A percentile compares a stretch with the other conserved stretches of the same genome.
phyloP scores from a whole-genome alignment of 257 asterid species.

The Penstemon eatonii region DNA sequence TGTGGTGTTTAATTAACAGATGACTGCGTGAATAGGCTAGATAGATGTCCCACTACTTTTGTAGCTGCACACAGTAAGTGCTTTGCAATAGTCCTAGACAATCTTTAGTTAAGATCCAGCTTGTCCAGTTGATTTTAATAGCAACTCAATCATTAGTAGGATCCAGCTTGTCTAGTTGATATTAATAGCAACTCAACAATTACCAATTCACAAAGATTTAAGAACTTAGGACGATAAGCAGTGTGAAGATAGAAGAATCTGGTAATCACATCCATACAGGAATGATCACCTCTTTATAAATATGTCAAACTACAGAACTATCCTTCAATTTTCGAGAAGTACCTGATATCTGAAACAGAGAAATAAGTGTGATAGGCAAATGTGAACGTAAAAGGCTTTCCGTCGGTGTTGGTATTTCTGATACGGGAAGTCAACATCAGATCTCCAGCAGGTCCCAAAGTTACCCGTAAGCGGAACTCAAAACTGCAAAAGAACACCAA shows the following conservation, averaged over 20 bases:
- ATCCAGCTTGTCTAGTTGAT: too few species aligned
- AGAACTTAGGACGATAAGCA: too few species aligned
- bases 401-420: slow-evolving; percentile 79
- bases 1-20: background rate
- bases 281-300: slow-evolving; percentile 5
- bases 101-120: too few species aligned
- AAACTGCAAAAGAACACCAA: slow-evolving; percentile 49
- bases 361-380: slow-evolving; percentile 93
- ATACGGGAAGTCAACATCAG: slow-evolving; percentile 87
- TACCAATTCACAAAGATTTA: too few species aligned
- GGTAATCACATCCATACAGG: too few species aligned
- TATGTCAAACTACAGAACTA: slow-evolving; percentile 13
- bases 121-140: too few species aligned
- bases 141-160: too few species aligned
- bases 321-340: slow-evolving; percentile 19
- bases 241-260: too few species aligned
- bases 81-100: too few species aligned
- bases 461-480: slow-evolving; percentile 86
- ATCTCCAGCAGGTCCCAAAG: slow-evolving; percentile 81
- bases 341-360: slow-evolving; percentile 96
- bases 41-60: background rate
- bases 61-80: too few species aligned
- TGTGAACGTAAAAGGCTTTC: slow-evolving; percentile 88
- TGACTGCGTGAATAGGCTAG: background rate
- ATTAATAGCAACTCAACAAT: too few species aligned